Evolutionary conservation across 2,329 filamentous ascomycete genomes (phyloP), one percentile per base, ranked within the genome.

Genomic region (Talaromyces sp.): DNA sequence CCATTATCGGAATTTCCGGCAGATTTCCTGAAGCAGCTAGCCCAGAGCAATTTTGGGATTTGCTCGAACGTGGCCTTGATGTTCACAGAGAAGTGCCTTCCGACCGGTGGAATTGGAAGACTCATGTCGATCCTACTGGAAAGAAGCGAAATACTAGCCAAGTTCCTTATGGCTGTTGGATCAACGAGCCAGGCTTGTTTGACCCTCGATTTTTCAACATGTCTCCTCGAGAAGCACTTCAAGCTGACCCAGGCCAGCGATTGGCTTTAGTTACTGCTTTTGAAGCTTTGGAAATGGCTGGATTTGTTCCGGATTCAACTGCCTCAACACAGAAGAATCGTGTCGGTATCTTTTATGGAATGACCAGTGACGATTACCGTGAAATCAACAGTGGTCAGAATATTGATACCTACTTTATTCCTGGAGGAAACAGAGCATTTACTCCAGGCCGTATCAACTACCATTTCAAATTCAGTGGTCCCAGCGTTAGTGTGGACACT

Each of bases 1-100:
- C 91, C 63, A 92, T 96, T 66, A 88, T 95, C 32, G 91, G 91
- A 57, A 89, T 91, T 85, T 84, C 89, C 55, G 88, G 89, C 58
- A 84, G 89, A 57, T 91, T 91, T 73, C 89, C 89, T 5, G 85
- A 88, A 68, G 88, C 88, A 32, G 52, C 59, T 22, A 64, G 62
- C 54, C 59, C 63, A n/a, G 69, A 75, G 27, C 64, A 67, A 32
- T 73, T 78, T 62, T 77, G 76, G 76, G 65, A 76, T 7, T 49
- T 77, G 8, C 63, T 78, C 1, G 57, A 69, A 8, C 19, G 68
- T 8, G 75, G 74, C 0, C 66, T 68, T 4, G 76, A 78, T 64
- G 68, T 75, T 4, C 70, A 70, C 52, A 64, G 62, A 28, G 55
- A 68, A 54, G 69, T 77, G 8, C 73, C 74, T 1, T 47, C 64